Conservation (phyloP, 2,329 filamentous ascomycete species). For the Colletotrichum magnum region DNA sequence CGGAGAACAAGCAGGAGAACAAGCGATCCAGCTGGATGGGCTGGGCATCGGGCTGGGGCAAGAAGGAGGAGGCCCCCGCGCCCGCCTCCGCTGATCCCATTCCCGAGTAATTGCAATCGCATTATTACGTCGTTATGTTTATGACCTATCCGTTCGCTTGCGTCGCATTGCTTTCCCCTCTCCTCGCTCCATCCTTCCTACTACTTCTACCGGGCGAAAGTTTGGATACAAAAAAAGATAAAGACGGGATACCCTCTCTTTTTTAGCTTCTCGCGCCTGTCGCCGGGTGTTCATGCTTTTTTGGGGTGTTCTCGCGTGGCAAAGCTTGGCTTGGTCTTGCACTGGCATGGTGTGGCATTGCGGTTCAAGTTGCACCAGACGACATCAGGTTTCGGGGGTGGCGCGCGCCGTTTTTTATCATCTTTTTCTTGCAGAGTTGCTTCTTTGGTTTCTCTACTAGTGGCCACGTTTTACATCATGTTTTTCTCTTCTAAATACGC, state of each 20-base stretch:
- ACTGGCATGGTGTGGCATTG: slow-evolving; percentile 24
- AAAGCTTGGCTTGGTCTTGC: slow-evolving; percentile 18
- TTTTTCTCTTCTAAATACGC: slow-evolving; percentile 2
- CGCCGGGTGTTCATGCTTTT: neutral
- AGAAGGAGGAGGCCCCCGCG: slow-evolving; percentile 62
- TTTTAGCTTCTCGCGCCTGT: neutral
- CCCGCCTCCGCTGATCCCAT: slow-evolving; percentile 32
- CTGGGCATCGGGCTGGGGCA: slow-evolving; percentile 65
- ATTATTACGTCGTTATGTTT: slow-evolving; percentile 38
- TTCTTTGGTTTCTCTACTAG: slow-evolving; percentile 8
- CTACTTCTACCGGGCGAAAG: slow-evolving; percentile 14
- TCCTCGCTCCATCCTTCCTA: slow-evolving; percentile 4
- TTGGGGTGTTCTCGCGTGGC: slow-evolving; percentile 14
- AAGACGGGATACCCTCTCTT: slow-evolving; percentile 18
- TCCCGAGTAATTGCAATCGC: slow-evolving; percentile 38
- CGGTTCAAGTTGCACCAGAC: slow-evolving; percentile 23
- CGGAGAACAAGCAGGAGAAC: slow-evolving; percentile 63
- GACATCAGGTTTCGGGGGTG: slow-evolving; percentile 10
- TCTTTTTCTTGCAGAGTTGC: slow-evolving; percentile 2
- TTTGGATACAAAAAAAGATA: slow-evolving; percentile 30
- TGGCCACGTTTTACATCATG: slow-evolving; percentile 1
- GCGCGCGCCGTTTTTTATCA: slow-evolving; percentile 13
- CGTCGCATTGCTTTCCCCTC: slow-evolving; percentile 22
- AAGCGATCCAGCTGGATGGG: slow-evolving; percentile 78
- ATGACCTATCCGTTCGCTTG: slow-evolving; percentile 33